Evolutionary conservation across 306 rosid genomes (phyloP), one percentile per base, ranked within the genome.

Genomic region (Rubus idaeus): DNA sequence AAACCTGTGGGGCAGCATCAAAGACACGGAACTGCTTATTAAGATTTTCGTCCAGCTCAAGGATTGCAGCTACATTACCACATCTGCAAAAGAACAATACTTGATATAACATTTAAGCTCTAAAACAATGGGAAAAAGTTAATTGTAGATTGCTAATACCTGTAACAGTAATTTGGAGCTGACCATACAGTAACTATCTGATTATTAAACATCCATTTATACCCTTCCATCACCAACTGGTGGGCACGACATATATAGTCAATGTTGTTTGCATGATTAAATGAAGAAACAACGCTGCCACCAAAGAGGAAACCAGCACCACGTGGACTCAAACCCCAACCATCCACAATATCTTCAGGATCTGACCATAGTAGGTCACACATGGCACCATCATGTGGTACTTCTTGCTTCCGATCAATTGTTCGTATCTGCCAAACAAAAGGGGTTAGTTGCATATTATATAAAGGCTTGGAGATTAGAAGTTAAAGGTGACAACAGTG

Each of bases 181-280:
- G 99, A 96, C 99, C 99, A 96, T 17, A 96, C 99, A 46, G 99
- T 96, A 60, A 96, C 98, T 81, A 96, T 96, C 94, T 96, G 99
- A 77, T 85, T 84, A 84, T 93, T 91, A 79, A 96, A 96, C 99
- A 96, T 96, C 99, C 99, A 96, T 79, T 96, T 96, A 87, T 91
- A 96, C 45, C 99, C 99, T 86, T 96, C 99, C 99, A 96, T 96
- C 49, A 96, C 99, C 94, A 96, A 87, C 87, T 96, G 99, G 87
- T 96, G 99, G 64, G 99, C 99, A 50, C 99, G 99, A 30, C 97
- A 96, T 76, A 96, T 96, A 85, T 93, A 96, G 77, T 91, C 99
- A 47, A 96, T 91, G 84, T 88, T 96, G 85, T 96, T 96, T 73
- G 98, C 61, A 83, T 91, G 99, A 84, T 96, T 96, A 83, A 96